These are phyloP conservation scores for Candida hungchunana DNA, from an alignment of 805 yeast genomes.

Conservation along the genomic window DNA sequence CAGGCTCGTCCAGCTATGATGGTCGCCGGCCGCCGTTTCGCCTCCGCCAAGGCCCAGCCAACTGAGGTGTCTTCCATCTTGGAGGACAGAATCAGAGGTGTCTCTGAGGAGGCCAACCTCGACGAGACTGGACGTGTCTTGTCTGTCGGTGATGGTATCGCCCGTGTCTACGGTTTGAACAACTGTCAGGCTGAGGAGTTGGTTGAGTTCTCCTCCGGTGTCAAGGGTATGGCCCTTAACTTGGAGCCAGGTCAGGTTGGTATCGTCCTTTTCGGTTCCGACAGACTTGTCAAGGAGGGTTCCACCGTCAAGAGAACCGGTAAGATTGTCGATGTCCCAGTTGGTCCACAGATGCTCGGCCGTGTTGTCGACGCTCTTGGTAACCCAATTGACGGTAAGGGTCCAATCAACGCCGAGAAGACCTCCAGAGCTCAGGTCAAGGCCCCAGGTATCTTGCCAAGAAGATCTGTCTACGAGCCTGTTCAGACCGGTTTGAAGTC, in stretches of 20 bases:
- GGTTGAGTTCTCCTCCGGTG: constrained; percentile 99
- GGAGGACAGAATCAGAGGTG: constrained; percentile 99
- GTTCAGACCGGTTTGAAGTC: constrained; percentile 99
- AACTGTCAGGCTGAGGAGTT: constrained; percentile 99
- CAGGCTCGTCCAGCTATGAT: constrained; percentile 70
- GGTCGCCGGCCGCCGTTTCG: constrained; percentile 77
- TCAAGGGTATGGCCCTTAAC: constrained; percentile 99
- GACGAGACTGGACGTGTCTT: constrained; percentile 99
- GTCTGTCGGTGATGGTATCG: constrained; percentile 99
- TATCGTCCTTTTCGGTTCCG: constrained; percentile 99
- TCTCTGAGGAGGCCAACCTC: constrained; percentile 93
- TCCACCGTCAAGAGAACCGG: constrained; percentile 99
- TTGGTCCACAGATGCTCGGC: constrained; percentile 97
- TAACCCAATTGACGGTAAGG: constrained; percentile 99
- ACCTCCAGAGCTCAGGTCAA: constrained; percentile 95
- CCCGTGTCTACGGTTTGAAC: constrained; percentile 99
- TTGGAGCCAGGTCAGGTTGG: constrained; percentile 99
- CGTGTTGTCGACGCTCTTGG: constrained; percentile 99
- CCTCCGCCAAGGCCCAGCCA: constrained; percentile 93
- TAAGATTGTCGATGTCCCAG: constrained; percentile 98
- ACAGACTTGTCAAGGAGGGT: constrained; percentile 97
- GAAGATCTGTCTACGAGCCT: constrained; percentile 98
- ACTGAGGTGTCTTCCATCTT: constrained; percentile 98
- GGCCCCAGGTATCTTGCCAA: constrained; percentile 99
- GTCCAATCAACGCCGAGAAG: constrained; percentile 85